Conservation (phyloP, 148 eudicot species). For the Silene latifolia region DNA sequence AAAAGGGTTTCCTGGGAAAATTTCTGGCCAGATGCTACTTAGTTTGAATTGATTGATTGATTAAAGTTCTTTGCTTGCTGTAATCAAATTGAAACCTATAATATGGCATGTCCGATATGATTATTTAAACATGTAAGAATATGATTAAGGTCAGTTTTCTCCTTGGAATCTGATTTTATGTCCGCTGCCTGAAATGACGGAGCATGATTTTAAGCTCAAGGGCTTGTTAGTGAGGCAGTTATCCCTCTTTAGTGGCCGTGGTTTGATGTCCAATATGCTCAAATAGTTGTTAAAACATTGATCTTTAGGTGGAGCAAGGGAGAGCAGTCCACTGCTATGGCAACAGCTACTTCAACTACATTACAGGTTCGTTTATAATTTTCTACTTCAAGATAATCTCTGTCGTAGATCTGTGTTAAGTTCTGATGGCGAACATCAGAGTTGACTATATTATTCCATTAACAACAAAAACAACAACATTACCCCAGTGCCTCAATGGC, state of each 20-base stretch:
- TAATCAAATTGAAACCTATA: neutral
- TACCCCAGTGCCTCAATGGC: too few relatives aligned
- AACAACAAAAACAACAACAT: neutral
- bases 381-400: neutral
- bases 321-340: slow-evolving; percentile 89
- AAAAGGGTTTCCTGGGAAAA: slow-evolving; percentile 1
- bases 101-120: neutral
- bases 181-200: neutral
- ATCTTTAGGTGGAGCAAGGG: slow-evolving; percentile 86
- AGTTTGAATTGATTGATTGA: too few relatives aligned
- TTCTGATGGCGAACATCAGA: neutral
- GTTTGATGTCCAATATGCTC: neutral
- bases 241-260: neutral
- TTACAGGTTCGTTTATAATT: slow-evolving; percentile 40
- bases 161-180: neutral
- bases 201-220: neutral
- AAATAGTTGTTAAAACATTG: neutral
- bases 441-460: neutral
- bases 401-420: neutral
- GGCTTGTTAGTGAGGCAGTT: neutral
- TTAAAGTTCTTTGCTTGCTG: neutral
- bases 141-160: too few relatives aligned
- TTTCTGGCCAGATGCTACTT: neutral
- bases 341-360: slow-evolving; percentile 63
- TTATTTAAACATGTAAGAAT: neutral